Conservation (phyloP, 768 basidiomycete species). For the Leccinum fibrillosum region DNA sequence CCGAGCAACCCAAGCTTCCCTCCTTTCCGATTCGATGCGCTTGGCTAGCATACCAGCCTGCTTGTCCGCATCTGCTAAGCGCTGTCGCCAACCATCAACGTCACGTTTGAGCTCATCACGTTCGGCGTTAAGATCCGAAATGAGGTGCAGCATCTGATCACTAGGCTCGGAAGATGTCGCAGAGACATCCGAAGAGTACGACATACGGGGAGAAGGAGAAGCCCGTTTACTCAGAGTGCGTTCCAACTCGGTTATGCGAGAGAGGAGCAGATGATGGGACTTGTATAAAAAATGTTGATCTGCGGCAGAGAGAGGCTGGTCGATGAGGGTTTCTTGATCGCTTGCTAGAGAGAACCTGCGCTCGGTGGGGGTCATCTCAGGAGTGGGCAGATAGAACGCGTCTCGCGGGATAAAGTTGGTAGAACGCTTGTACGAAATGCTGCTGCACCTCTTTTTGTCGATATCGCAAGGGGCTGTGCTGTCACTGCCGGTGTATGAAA, state of each 20-base stretch:
- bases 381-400: constrained; percentile 59
- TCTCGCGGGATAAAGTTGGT: constrained; percentile 31
- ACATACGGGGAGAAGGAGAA: constrained; percentile 47
- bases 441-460: constrained; percentile 52
- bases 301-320: constrained; percentile 59
- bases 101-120: constrained; percentile 87
- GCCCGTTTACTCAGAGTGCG: constrained; percentile 50
- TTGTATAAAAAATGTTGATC: constrained; percentile 87
- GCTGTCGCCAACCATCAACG: constrained; percentile 79
- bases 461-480: constrained; percentile 24
- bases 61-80: constrained; percentile 75
- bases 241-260: constrained; percentile 80
- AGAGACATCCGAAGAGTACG: constrained; percentile 46
- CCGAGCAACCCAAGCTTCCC: constrained; percentile 82
- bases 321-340: constrained; percentile 16
- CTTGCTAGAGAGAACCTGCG: constrained; percentile 36
- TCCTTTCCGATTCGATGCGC: constrained; percentile 72
- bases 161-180: constrained; percentile 46
- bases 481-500: constrained; percentile 26
- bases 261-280: constrained; percentile 77
- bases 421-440: constrained; percentile 71
- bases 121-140: constrained; percentile 81
- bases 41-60: constrained; percentile 61
- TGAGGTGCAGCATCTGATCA: constrained; percentile 75
- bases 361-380: constrained; percentile 69